Evolutionary conservation across 129 eudicot genomes (phyloP).

Genomic region (sunflower (Helianthus annuus)): DNA sequence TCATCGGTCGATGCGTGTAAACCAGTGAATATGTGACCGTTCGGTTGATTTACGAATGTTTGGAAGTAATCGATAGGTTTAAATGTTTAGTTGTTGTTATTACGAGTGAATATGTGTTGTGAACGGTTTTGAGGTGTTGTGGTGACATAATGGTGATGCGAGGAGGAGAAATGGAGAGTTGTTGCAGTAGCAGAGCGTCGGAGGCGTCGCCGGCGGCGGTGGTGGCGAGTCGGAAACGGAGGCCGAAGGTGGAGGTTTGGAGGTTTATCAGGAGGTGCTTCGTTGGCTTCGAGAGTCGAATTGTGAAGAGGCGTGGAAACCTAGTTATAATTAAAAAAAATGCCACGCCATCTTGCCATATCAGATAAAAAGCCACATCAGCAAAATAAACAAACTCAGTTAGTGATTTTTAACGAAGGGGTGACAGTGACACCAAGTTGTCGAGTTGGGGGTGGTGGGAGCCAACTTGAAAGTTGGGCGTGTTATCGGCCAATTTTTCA

Average conservation of each 20-base stretch:
- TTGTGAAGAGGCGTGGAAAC: slow-evolving; percentile 44
- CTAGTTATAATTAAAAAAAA: too few relatives aligned
- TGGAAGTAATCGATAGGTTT: slow-evolving; percentile 1
- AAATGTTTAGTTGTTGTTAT: not conserved
- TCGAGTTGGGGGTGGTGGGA: too few relatives aligned
- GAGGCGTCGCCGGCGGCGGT: slow-evolving; percentile 46
- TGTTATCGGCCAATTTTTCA: too few relatives aligned
- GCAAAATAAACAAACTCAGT: too few relatives aligned
- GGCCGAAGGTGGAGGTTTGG: slow-evolving; percentile 61
- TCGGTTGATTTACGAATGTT: not conserved
- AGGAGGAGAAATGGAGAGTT: slow-evolving; percentile 58
- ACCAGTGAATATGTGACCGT: too few relatives aligned
- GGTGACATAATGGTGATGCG: slow-evolving; percentile 30
- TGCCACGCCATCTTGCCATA: too few relatives aligned
- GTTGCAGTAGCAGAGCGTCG: slow-evolving; percentile 70
- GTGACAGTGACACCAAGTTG: too few relatives aligned
- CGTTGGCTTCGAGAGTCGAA: slow-evolving; percentile 48
- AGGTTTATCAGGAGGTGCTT: slow-evolving; percentile 64
- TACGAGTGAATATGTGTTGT: not conserved
- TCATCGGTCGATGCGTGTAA: too few relatives aligned
- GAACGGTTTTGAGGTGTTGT: slow-evolving; percentile 3
- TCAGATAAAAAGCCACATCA: too few relatives aligned
- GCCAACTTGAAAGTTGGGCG: too few relatives aligned
- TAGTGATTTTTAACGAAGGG: too few relatives aligned
- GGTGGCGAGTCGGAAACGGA: slow-evolving; percentile 43